phyloP scores from a whole-genome alignment of 2,329 filamentous ascomycete species.

The Fusarium sp. region DNA sequence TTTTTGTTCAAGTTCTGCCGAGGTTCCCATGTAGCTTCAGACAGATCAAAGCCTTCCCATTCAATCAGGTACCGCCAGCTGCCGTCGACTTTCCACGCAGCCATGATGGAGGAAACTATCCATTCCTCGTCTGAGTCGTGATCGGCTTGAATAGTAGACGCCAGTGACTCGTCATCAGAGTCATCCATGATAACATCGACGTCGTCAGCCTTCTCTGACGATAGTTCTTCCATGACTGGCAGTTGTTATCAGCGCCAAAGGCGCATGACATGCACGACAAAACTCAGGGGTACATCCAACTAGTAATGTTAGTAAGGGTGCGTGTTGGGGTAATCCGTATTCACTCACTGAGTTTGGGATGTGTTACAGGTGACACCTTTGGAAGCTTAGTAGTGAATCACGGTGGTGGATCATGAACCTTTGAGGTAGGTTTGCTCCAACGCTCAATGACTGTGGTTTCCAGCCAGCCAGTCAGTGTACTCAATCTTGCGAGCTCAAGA shows the following conservation, averaged over 20 bases:
- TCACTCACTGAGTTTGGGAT: background rate
- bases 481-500: background rate
- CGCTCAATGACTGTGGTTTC: background rate
- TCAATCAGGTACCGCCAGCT: slow-evolving; percentile 50
- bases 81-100: slow-evolving; percentile 53
- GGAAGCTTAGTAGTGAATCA: background rate
- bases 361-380: background rate
- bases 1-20: slow-evolving; percentile 54
- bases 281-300: background rate
- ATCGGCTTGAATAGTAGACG: slow-evolving; percentile 51
- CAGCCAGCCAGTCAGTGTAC: background rate
- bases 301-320: background rate
- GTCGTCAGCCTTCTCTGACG: slow-evolving; percentile 2
- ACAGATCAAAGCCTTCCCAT: slow-evolving; percentile 53
- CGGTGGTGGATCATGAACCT: background rate
- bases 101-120: slow-evolving; percentile 63
- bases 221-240: background rate
- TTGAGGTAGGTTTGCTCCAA: background rate
- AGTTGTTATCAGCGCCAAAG: background rate
- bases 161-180: slow-evolving; percentile 48
- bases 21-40: slow-evolving; percentile 64
- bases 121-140: slow-evolving; percentile 59
- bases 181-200: slow-evolving; percentile 14
- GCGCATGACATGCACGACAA: background rate
- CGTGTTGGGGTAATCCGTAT: background rate